phyloP scores from a whole-genome alignment of 768 basidiomycete species.

The Leccinellum rugosiceps region DNA sequence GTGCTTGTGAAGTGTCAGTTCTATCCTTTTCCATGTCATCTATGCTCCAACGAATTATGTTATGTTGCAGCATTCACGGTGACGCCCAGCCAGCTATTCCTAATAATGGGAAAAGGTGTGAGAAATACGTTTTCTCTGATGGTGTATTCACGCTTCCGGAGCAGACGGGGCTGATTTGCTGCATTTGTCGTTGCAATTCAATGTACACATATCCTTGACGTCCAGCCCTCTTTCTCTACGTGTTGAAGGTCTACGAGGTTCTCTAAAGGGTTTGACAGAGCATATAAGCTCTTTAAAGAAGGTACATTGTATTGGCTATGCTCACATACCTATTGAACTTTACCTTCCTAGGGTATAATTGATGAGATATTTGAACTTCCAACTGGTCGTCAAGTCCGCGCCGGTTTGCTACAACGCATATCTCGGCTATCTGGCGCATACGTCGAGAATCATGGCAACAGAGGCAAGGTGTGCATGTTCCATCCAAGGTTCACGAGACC shows the following conservation, averaged over 20 bases:
- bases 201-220: slow-evolving; percentile 59
- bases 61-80: slow-evolving; percentile 49
- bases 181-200: slow-evolving; percentile 54
- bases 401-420: slow-evolving; percentile 54
- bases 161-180: slow-evolving; percentile 65
- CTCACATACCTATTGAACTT: neutral
- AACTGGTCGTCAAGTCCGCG: slow-evolving; percentile 37
- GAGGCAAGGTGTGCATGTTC: slow-evolving; percentile 41
- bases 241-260: slow-evolving; percentile 54
- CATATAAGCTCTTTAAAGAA: slow-evolving; percentile 47
- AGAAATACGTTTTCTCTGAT: neutral
- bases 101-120: slow-evolving; percentile 70
- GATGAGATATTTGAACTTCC: slow-evolving; percentile 44
- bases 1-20: slow-evolving; percentile 44
- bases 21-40: neutral
- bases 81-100: slow-evolving; percentile 57
- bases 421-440: slow-evolving; percentile 69
- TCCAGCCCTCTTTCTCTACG: slow-evolving; percentile 54
- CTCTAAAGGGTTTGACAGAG: slow-evolving; percentile 46
- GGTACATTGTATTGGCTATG: slow-evolving; percentile 30
- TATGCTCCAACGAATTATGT: slow-evolving; percentile 1
- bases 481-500: neutral
- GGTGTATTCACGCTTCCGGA: slow-evolving; percentile 7
- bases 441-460: slow-evolving; percentile 46
- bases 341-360: slow-evolving; percentile 19